phyloP scores from a whole-genome alignment of 352 stramenopile species.

The Globisporangium mamillatum region DNA sequence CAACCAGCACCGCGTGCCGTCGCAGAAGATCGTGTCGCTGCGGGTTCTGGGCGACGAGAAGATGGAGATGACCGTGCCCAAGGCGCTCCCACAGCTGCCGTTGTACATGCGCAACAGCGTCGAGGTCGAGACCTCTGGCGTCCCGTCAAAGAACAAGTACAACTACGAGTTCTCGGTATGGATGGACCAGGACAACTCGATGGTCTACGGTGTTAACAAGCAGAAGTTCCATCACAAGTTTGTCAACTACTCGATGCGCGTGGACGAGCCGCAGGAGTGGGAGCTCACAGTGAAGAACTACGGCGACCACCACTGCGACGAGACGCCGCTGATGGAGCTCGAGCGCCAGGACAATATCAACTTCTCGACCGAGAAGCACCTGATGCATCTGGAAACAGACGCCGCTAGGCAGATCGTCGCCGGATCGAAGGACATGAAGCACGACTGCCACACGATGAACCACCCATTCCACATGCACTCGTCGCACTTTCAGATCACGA shows the following conservation, averaged over 20 bases:
- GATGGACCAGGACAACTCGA: conserved; percentile 40
- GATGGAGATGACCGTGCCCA: conserved; percentile 30
- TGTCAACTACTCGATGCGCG: conserved; percentile 68
- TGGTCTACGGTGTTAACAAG: conserved; percentile 68
- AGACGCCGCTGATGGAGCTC: conserved; percentile 19
- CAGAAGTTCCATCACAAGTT: conserved; percentile 36
- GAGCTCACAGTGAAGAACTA: conserved; percentile 61
- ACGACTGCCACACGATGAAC: conserved; percentile 65
- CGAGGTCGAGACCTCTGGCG: conserved; percentile 11
- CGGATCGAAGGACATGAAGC: conserved; percentile 15
- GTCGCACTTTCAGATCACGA: conserved; percentile 69
- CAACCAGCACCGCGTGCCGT: conserved; percentile 68
- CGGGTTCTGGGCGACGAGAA: conserved; percentile 31
- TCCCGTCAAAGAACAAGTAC: conserved; percentile 47
- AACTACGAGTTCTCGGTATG: conserved; percentile 74
- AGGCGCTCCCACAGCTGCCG: conserved; percentile 41
- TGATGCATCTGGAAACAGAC: conserved; percentile 18
- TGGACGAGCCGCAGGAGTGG: conserved; percentile 70
- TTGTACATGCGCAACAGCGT: conserved; percentile 55
- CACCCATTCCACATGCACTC: conserved; percentile 81
- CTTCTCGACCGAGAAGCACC: conserved; percentile 28
- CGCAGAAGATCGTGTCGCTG: conserved; percentile 59
- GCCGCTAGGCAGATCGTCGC: conserved; percentile 14
- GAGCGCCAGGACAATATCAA: conserved; percentile 26
- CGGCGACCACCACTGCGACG: conserved; percentile 31